Percentiles rank a stretch among this genome's conserved stretches.
Evolutionary conservation across 139 green algal species (phyloP).

Genomic region (Haematococcus lacustris): DNA sequence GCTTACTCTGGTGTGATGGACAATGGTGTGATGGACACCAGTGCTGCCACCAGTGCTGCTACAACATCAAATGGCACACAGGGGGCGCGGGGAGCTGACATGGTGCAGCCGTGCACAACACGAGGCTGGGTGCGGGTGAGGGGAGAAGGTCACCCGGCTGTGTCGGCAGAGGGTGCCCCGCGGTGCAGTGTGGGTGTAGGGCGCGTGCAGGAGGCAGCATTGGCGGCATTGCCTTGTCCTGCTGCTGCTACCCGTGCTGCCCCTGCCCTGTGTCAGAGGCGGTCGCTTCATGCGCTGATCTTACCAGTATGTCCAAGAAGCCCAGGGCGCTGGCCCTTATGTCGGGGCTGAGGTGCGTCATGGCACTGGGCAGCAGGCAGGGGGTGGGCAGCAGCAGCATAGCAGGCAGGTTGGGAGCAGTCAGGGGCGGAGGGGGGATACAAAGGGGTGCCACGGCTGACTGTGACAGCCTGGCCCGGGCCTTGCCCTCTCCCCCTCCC

Average conservation of each 20-base stretch:
- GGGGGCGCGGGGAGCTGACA: too few species aligned
- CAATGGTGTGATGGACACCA: too few species aligned
- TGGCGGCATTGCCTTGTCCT: background rate
- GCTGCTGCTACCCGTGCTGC: background rate
- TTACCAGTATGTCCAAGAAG: slow-evolving; percentile 59
- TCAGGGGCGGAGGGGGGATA: background rate
- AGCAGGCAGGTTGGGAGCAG: background rate
- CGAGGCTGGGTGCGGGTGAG: background rate
- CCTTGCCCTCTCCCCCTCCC: background rate
- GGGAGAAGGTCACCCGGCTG: background rate
- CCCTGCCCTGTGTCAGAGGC: background rate
- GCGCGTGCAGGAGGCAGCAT: background rate
- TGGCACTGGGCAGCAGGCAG: slow-evolving; percentile 27
- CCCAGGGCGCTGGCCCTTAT: slow-evolving; percentile 43
- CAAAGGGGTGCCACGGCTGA: background rate
- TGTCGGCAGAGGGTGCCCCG: background rate
- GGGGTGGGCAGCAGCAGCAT: background rate
- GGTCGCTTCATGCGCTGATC: background rate
- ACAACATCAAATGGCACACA: too few species aligned
- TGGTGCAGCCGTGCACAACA: too few species aligned
- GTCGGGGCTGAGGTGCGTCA: slow-evolving; percentile 50
- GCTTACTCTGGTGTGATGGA: background rate
- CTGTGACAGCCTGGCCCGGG: background rate
- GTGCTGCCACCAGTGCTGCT: too few species aligned
- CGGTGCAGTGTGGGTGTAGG: background rate